Percentiles rank a stretch among this genome's conserved stretches.
phyloP scores from a whole-genome alignment of 2,329 filamentous ascomycete genomes.

The Calonectria leucothoes region DNA sequence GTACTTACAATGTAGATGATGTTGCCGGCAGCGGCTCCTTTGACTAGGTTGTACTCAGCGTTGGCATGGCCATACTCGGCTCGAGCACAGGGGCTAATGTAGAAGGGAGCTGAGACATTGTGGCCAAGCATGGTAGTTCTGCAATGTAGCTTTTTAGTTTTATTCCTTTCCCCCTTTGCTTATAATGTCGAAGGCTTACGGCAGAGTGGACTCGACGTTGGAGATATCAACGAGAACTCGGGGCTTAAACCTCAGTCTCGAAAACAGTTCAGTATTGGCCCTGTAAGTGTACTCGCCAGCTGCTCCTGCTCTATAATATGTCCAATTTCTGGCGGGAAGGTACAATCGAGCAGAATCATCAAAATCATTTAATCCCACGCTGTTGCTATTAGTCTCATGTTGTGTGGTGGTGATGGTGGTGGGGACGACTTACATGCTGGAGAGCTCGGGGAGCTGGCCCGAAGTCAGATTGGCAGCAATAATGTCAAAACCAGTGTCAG shows the following conservation, averaged over 20 bases:
- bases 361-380: slow-evolving; percentile 64
- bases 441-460: slow-evolving; percentile 55
- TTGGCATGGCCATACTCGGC: slow-evolving; percentile 57
- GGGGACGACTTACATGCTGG: slow-evolving; percentile 44
- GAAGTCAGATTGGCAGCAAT: slow-evolving; percentile 48
- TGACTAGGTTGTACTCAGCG: slow-evolving; percentile 62
- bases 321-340: slow-evolving; percentile 60
- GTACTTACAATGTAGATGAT: slow-evolving; percentile 60
- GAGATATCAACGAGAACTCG: slow-evolving; percentile 63
- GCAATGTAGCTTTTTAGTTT: not conserved
- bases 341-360: slow-evolving; percentile 63
- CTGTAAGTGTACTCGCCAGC: slow-evolving; percentile 67
- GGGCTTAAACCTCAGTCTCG: slow-evolving; percentile 60
- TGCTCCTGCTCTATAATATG: slow-evolving; percentile 68
- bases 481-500: slow-evolving; percentile 58
- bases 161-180: not conserved
- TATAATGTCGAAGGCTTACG: slow-evolving; percentile 27
- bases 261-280: slow-evolving; percentile 67
- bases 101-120: slow-evolving; percentile 66
- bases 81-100: slow-evolving; percentile 62
- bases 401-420: not conserved
- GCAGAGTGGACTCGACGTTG: slow-evolving; percentile 52
- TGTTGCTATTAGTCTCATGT: not conserved
- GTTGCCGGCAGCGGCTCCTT: slow-evolving; percentile 58
- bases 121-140: slow-evolving; percentile 63